Evolutionary conservation across 148 eudicot genomes (phyloP).

Genomic region (Chenopodium suecicum): DNA sequence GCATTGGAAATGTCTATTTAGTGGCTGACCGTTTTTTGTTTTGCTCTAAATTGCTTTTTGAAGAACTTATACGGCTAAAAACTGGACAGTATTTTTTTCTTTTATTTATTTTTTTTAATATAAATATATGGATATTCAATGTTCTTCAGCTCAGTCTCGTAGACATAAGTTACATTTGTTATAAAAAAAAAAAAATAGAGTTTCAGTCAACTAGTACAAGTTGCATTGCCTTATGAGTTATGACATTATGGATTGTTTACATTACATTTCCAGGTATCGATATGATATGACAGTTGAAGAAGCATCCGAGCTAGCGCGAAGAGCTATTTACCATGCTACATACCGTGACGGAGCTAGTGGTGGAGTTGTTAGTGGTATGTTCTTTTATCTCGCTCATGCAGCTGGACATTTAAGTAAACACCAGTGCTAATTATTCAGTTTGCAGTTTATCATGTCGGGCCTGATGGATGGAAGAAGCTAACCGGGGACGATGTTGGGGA

Average conservation of each 20-base stretch:
- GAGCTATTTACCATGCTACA: slow-evolving; percentile 90
- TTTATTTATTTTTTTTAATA: too few relatives aligned
- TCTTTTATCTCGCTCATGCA: neutral
- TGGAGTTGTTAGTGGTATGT: slow-evolving; percentile 89
- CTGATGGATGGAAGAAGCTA: slow-evolving; percentile 86
- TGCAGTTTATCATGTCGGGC: slow-evolving; percentile 87
- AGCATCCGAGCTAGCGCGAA: slow-evolving; percentile 83
- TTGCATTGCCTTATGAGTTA: neutral
- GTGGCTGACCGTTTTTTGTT: too few relatives aligned
- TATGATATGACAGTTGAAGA: slow-evolving; percentile 80
- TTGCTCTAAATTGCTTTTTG: too few relatives aligned
- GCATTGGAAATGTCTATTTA: too few relatives aligned
- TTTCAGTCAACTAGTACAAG: neutral
- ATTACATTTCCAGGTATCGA: slow-evolving; percentile 42
- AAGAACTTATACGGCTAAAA: too few relatives aligned
- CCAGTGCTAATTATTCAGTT: neutral
- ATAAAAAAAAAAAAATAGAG: neutral
- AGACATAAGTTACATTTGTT: neutral
- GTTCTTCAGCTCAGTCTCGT: neutral
- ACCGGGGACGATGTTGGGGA: slow-evolving; percentile 96
- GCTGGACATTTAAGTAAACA: neutral
- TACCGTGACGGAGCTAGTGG: slow-evolving; percentile 99
- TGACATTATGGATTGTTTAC: neutral
- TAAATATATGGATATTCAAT: too few relatives aligned
- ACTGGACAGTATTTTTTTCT: too few relatives aligned